A percentile compares a stretch with the other conserved stretches of the same genome.
These are phyloP conservation scores for Elaphomyces granulatus DNA, from an alignment of 495 filamentous ascomycete species.

Conservation along the genomic window DNA sequence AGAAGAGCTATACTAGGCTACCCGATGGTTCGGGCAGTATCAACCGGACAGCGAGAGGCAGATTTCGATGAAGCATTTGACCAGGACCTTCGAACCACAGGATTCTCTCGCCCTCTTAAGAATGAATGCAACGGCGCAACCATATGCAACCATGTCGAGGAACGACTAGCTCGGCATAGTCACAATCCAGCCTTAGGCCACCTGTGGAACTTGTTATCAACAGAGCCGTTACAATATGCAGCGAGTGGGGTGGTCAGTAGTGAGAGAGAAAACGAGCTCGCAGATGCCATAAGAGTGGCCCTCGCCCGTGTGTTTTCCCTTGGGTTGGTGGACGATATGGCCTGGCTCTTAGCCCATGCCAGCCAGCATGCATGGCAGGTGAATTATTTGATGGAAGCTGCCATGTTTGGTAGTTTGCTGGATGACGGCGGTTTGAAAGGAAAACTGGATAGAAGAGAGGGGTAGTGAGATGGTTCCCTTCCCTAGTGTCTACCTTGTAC, in stretches of 20 bases:
- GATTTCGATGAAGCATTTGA: conserved; percentile 22
- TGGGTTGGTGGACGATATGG: conserved; percentile 18
- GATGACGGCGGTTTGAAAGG: conserved; percentile 18
- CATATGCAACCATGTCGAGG: conserved; percentile 15
- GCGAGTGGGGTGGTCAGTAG: conserved; percentile 12
- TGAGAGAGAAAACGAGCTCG: conserved; percentile 10
- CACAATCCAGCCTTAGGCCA: conserved; percentile 8
- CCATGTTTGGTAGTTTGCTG: conserved; percentile 25
- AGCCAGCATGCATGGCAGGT: conserved; percentile 24
- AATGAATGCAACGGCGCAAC: conserved; percentile 17
- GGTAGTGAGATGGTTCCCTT: too few species aligned
- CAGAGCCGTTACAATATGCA: conserved; percentile 15
- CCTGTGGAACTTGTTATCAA: conserved; percentile 14
- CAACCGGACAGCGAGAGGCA: conserved; percentile 12
- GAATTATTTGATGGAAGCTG: conserved; percentile 22
- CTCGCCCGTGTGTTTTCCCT: conserved; percentile 13
- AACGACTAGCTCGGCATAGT: conserved; percentile 5
- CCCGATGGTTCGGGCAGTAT: conserved; percentile 12
- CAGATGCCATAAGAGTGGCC: conserved; percentile 8
- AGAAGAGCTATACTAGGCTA: conserved; percentile 17
- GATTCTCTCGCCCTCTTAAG: conserved; percentile 16
- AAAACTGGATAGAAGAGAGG: conserved; percentile 13
- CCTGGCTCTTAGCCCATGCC: conserved; percentile 20
- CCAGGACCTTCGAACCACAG: conserved; percentile 15
- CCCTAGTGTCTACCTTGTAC: too few species aligned